Evolutionary conservation across 106 monocot genomes (phyloP).

Genomic region (Apostasia shenzhenica): DNA sequence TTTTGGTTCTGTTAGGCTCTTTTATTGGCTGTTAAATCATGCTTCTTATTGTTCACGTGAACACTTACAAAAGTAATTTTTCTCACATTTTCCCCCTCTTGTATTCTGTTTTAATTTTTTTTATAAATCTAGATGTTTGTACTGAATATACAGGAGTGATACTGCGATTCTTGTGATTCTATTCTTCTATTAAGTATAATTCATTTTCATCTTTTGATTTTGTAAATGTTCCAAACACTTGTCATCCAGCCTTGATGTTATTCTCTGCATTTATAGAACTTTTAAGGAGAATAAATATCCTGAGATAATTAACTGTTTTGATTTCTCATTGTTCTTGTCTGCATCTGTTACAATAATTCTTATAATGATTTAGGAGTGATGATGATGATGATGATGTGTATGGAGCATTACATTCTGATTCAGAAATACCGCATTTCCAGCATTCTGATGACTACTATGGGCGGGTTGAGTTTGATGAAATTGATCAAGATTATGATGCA

Average conservation of each 20-base stretch:
- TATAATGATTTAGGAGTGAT: constrained; percentile 23
- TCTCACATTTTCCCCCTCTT: too few species aligned
- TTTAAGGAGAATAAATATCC: neutral
- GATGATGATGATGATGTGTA: constrained; percentile 55
- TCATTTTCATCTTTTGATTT: too few species aligned
- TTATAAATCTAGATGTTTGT: too few species aligned
- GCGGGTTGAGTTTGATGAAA: constrained; percentile 35
- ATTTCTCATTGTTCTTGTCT: neutral
- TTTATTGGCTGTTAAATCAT: too few species aligned
- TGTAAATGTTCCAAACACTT: neutral
- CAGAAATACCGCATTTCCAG: constrained; percentile 25
- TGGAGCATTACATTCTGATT: constrained; percentile 30
- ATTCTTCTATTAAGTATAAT: too few species aligned
- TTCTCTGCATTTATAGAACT: neutral
- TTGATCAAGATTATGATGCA: constrained; percentile 15
- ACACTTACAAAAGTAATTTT: too few species aligned
- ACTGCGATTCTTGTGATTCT: too few species aligned
- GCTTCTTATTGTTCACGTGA: too few species aligned
- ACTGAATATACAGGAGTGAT: too few species aligned
- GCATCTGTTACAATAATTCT: neutral
- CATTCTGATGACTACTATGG: constrained; percentile 43
- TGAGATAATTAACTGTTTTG: neutral
- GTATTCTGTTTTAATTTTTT: too few species aligned
- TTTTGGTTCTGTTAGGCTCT: too few species aligned
- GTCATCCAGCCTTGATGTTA: neutral